Evolutionary conservation across 345 rosid species (phyloP).

Genomic region (Draba incana): DNA sequence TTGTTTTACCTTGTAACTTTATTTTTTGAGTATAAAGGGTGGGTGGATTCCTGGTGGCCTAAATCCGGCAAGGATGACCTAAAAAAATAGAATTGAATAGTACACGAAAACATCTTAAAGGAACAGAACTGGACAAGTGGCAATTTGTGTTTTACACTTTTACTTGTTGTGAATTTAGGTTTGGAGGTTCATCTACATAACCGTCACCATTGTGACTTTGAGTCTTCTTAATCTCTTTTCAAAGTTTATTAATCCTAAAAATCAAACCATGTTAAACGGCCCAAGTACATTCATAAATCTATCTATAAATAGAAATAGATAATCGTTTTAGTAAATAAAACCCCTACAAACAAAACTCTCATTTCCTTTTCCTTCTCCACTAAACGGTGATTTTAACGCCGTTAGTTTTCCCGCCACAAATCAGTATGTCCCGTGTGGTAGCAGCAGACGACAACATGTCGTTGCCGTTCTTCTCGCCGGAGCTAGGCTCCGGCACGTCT

Average conservation of each 20-base stretch:
- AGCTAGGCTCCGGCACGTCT: constrained; percentile 35
- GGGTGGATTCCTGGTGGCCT: constrained; percentile 41
- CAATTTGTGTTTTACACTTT: constrained; percentile 28
- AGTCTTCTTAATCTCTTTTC: background rate
- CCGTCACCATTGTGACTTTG: constrained; percentile 34
- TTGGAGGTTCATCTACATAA: constrained; percentile 42
- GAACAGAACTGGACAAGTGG: constrained; percentile 21
- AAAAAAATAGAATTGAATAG: constrained; percentile 24
- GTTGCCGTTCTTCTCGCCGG: constrained; percentile 50
- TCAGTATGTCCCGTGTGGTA: constrained; percentile 60
- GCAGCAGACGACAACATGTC: constrained; percentile 53
- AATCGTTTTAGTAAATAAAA: constrained; percentile 2
- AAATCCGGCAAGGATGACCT: constrained; percentile 31
- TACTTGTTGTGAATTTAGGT: constrained; percentile 35
- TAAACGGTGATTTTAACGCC: constrained; percentile 28
- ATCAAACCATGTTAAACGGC: constrained; percentile 31
- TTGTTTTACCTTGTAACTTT: background rate
- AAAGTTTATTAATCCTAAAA: background rate
- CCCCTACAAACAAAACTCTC: background rate
- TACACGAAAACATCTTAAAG: constrained; percentile 22
- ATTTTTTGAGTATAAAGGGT: background rate
- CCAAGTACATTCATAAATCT: constrained; percentile 30
- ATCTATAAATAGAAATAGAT: constrained; percentile 37
- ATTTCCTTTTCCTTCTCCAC: constrained; percentile 7
- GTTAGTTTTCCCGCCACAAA: constrained; percentile 38